Evolutionary conservation across 2,329 filamentous ascomycete genomes (phyloP).

Genomic region (Thermothelomyces thermophilus): DNA sequence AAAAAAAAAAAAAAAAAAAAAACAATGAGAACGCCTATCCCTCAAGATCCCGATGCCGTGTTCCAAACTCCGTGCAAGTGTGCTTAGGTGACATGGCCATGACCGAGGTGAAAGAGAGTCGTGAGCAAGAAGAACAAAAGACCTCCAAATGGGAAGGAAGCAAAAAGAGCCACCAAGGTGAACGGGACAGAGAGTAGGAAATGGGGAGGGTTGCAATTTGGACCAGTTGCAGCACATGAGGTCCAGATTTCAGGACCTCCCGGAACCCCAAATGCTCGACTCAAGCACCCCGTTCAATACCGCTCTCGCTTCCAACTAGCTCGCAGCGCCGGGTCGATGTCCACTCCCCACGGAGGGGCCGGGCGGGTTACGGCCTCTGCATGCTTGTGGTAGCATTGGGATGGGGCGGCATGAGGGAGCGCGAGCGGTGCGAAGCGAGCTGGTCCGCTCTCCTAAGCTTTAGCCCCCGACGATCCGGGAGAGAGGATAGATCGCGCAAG

Average conservation of each 20-base stretch:
- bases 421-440: not conserved
- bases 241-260: no score
- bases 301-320: no score
- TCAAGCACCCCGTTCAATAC: no score
- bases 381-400: no score
- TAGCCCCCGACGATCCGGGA: not conserved
- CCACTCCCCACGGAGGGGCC: no score
- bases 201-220: not conserved
- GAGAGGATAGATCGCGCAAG: not conserved
- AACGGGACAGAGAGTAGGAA: not conserved
- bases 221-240: not conserved
- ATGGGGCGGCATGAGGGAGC: no score
- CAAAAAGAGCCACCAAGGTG: not conserved
- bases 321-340: no score
- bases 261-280: no score
- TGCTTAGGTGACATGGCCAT: not conserved
- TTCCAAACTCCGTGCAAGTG: not conserved
- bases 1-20: not conserved
- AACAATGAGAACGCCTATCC: not conserved
- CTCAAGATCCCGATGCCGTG: not conserved
- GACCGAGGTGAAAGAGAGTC: not conserved
- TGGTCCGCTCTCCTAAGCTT: not conserved
- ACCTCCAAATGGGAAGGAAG: not conserved
- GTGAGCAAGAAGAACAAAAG: not conserved
- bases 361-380: no score